These are phyloP conservation scores for Balakata baccata DNA, from an alignment of 345 rosid species.

Conservation along the genomic window DNA sequence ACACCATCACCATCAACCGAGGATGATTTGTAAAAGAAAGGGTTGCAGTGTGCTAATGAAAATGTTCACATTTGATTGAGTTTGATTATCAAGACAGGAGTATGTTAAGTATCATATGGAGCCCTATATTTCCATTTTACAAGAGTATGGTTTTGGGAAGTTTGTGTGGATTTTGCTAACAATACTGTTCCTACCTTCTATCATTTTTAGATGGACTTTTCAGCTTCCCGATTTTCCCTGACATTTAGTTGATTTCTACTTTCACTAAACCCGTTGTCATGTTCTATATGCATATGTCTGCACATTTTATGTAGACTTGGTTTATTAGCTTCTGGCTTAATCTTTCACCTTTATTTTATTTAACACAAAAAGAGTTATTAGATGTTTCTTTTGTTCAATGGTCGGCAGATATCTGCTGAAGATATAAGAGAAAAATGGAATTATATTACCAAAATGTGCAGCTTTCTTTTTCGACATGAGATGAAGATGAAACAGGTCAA, in stretches of 20 bases:
- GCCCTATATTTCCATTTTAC: background rate
- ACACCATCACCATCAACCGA: background rate
- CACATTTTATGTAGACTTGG: background rate
- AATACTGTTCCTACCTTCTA: background rate
- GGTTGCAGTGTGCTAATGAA: background rate
- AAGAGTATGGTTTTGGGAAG: background rate
- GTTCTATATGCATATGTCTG: background rate
- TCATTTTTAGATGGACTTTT: conserved; percentile 8
- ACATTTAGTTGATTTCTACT: background rate
- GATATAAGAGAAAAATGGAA: conserved; percentile 54
- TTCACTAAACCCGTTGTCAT: background rate
- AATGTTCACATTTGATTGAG: background rate
- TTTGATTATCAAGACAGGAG: background rate
- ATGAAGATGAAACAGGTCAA: conserved; percentile 72
- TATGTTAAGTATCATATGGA: background rate
- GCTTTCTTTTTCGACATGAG: conserved; percentile 87
- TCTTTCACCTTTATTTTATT: background rate
- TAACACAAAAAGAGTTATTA: background rate
- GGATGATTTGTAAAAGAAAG: background rate
- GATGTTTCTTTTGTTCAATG: conserved; percentile 17
- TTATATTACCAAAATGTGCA: conserved; percentile 79
- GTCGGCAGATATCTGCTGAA: conserved; percentile 66
- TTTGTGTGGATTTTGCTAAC: background rate
- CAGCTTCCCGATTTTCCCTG: background rate
- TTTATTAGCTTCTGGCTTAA: background rate